phyloP scores from a whole-genome alignment of 495 filamentous ascomycete genomes.

The Aspergillus egyptiacus region DNA sequence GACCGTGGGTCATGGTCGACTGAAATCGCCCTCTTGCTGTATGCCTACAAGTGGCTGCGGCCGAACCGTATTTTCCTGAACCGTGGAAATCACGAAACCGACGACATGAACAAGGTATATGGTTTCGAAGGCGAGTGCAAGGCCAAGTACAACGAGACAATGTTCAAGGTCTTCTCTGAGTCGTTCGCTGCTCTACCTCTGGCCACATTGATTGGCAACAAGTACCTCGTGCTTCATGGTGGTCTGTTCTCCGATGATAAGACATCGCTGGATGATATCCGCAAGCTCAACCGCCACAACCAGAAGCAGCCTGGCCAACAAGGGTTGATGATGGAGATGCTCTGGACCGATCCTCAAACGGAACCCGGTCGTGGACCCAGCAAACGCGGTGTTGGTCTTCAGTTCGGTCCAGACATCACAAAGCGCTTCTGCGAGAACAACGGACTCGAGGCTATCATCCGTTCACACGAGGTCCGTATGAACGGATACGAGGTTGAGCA shows the following conservation, averaged over 20 bases:
- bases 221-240: conserved; percentile 90
- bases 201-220: conserved; percentile 84
- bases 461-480: conserved; percentile 97
- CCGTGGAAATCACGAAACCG: conserved; percentile 97
- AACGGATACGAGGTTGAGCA: conserved; percentile 97
- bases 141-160: conserved; percentile 92
- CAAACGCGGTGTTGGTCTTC: conserved; percentile 93
- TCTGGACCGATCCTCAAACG: conserved; percentile 95
- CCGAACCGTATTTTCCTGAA: conserved; percentile 90
- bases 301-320: conserved; percentile 94
- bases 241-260: conserved; percentile 98
- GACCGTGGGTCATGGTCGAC: conserved; percentile 97
- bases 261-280: conserved; percentile 82
- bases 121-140: conserved; percentile 98
- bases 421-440: conserved; percentile 97
- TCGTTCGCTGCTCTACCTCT: conserved; percentile 93
- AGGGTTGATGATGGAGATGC: conserved; percentile 99
- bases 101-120: conserved; percentile 99
- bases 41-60: conserved; percentile 93
- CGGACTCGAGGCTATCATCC: conserved; percentile 88
- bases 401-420: conserved; percentile 95
- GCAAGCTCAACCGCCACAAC: conserved; percentile 83
- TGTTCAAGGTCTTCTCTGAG: conserved; percentile 97
- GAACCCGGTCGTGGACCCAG: conserved; percentile 83
- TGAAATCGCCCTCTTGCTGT: conserved; percentile 89